Evolutionary conservation across 495 filamentous ascomycete species (phyloP).

Genomic region (Aspergillus incahuasiensis): DNA sequence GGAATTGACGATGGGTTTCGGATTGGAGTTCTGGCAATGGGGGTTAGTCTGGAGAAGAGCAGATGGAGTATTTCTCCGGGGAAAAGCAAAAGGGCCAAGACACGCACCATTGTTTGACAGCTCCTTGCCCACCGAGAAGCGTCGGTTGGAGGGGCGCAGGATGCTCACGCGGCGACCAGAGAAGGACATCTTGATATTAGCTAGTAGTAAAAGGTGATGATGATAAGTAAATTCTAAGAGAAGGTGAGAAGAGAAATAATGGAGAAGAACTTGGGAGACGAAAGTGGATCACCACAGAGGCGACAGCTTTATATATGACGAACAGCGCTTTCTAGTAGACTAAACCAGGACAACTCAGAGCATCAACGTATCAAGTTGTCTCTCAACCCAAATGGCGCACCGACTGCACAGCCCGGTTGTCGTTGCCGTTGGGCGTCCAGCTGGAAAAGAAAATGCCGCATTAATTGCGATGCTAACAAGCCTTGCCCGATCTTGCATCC

Average conservation of each 20-base stretch:
- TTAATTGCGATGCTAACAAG: background rate
- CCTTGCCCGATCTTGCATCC: background rate
- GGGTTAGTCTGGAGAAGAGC: constrained; percentile 14
- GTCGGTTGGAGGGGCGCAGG: constrained; percentile 38
- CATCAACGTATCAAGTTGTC: background rate
- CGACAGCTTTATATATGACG: background rate
- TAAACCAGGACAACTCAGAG: background rate
- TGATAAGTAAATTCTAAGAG: background rate
- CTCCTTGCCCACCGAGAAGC: constrained; percentile 37
- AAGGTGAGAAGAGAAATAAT: background rate
- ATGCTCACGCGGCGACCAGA: constrained; percentile 47
- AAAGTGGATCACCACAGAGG: background rate
- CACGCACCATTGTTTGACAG: constrained; percentile 42
- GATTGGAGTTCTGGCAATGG: constrained; percentile 58
- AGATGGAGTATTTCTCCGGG: background rate
- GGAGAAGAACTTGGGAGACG: background rate
- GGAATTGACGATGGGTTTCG: constrained; percentile 80
- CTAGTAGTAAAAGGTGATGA: background rate
- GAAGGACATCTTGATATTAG: constrained; percentile 43
- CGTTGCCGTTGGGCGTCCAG: constrained; percentile 2
- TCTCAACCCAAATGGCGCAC: background rate
- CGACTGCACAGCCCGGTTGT: background rate
- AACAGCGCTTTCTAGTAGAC: background rate
- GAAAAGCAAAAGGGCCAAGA: constrained; percentile 8
- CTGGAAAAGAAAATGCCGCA: constrained; percentile 4